Percentiles rank a stretch among this genome's conserved stretches.
Conservation (phyloP, 169 alveolate species). For the Eimeria tenella region DNA sequence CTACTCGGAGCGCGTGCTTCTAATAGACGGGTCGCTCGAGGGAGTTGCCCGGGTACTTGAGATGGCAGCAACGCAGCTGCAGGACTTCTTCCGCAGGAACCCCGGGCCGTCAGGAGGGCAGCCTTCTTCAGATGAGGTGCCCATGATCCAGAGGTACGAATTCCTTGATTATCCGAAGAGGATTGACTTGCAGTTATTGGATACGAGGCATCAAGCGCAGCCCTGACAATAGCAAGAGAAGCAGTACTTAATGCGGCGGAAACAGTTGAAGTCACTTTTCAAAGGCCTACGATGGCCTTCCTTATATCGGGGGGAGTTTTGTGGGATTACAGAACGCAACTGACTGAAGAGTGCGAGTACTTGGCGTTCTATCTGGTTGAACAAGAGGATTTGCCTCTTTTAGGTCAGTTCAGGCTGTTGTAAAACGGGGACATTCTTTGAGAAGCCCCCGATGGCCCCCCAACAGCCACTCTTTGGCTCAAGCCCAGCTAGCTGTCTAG, state of each 20-base stretch:
- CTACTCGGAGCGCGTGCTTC: constrained; percentile 70
- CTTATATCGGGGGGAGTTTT: constrained; percentile 14
- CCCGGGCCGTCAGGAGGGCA: constrained; percentile 63
- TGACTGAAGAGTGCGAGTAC: background rate
- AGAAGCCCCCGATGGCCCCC: constrained; percentile 4
- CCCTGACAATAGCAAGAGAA: background rate
- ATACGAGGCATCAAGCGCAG: background rate
- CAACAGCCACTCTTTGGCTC: background rate
- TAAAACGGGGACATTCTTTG: background rate
- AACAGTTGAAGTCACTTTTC: background rate
- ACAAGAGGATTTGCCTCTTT: background rate
- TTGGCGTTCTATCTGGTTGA: background rate
- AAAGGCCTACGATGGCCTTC: constrained; percentile 32
- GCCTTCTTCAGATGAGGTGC: background rate
- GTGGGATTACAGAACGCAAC: background rate
- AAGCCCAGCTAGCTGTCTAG: too few relatives aligned
- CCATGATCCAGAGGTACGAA: constrained; percentile 60
- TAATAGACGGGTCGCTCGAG: constrained; percentile 69
- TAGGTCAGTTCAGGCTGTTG: background rate
- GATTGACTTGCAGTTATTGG: constrained; percentile 62
- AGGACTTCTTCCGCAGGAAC: constrained; percentile 57
- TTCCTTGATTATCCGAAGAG: constrained; percentile 72
- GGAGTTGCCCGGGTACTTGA: constrained; percentile 71
- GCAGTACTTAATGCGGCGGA: background rate
- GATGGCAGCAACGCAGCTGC: constrained; percentile 72